Evolutionary conservation across 2,329 filamentous ascomycete genomes (phyloP), one percentile per base, ranked within the genome.

Genomic region (Colletotrichum neosansevieriae): DNA sequence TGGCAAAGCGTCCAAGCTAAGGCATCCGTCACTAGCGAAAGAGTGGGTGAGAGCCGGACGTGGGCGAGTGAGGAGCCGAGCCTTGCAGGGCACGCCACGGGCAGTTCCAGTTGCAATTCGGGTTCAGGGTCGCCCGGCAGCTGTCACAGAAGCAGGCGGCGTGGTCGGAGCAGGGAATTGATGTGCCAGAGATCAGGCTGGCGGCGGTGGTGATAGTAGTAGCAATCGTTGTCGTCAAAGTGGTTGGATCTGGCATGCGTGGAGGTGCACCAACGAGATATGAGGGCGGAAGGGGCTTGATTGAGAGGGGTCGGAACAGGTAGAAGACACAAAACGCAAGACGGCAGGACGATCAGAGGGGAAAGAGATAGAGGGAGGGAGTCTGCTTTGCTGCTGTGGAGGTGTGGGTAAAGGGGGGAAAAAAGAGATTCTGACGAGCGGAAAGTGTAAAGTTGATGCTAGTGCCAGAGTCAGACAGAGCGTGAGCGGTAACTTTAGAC

Each of bases 391-490:
- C 29, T 7, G 29, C 29, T 29, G 6, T 29, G 54, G 19, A 24
- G 58, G 29, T 49, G 66, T 57, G 42, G 66, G 54, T 50, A 56
- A 21, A 47, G 44, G 57, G 34, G 21, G 6, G 6, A 9, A 29
- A 29, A 60, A 57, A 56, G 56, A 61, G 59, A 65, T 44, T 54
- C 61, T 58, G 56, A 36, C 49, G 66, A 59, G 66, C 49, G 42
- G 49, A 59, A 65, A 69, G 66, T 57, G 61, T 66, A 69, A 69
- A 60, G 49, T 66, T 60, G 61, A 60, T 63, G 50, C 63, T 67
- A 67, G 49, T 47, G 40, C 19, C 44, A 60, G 57, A 54, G 47
- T 17, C 19, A 60, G 56, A 54, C 29, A 62, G 29, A 53, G 64
- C 60, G 58, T 32, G 21, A 42, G 59, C 42, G 60, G 50, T 67